Base-by-base conservation (phyloP, 345 rosid species). In the Ceriops tagal region DNA sequence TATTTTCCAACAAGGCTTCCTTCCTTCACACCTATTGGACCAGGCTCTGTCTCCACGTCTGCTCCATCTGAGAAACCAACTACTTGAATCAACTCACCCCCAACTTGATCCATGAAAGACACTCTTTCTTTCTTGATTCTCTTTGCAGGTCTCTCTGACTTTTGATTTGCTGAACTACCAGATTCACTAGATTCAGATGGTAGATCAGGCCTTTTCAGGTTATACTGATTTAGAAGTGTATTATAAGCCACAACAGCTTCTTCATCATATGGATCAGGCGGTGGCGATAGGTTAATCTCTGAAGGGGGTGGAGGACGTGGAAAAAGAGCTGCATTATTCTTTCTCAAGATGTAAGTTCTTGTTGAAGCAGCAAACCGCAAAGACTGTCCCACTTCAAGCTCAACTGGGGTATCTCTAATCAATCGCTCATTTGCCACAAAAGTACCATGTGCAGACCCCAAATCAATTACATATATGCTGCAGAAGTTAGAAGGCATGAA, bases 1-100 rank as follows among this genome's bases (percentile, higher is more conserved):
- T 93, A 91, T 78, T 91, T 91, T 62, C 98, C 97, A 63, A 91
- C 92, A 15, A 93, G 90, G 70, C 97, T 91, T 77, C 98, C 98
- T 81, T 93, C 98, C 74, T 81, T 89, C 63, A 93, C 89, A 46
- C 92, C 97, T 28, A 84, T 21, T 0, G 92, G 96, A 79, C 97
- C 98, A 39, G 99, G 92, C 83, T 87, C 98, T n/a, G 98, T 95
- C 70, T 85, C 97, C 62, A 90, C 96, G 68, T 90, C 99, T 1
- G 83, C 93, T 64, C 96, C 99, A 82, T 95, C 99, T 18, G 99
- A 95, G 69, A 84, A 35, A 57, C 99, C 99, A 73, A 95, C 98
- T 46, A 95, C 85, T 73, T 95, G 91, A 70, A 87, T 89, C 60
- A 90, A 82, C 82, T 88, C 91, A 72, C 97, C 96, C 55, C 99